These are phyloP conservation scores for Nelumbo lutea DNA, from an alignment of 164 flowering plant genomes.

Conservation along the genomic window DNA sequence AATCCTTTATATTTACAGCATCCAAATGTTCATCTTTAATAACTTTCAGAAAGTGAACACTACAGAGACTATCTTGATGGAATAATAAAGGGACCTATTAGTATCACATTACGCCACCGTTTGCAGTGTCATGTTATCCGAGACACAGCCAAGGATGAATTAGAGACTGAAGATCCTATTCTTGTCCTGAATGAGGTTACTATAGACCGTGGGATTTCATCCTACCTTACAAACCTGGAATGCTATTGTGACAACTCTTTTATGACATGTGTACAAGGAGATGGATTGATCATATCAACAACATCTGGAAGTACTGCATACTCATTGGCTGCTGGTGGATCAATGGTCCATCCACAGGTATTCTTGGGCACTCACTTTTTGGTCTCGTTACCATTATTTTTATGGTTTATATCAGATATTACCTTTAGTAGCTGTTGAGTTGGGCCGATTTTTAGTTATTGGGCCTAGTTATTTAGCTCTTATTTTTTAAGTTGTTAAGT, in stretches of 20 bases:
- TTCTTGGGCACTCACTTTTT: not conserved
- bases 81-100: constrained; percentile 74
- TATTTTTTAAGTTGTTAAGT: too few species aligned
- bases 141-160: constrained; percentile 72
- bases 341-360: constrained; percentile 99
- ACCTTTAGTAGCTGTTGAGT: not conserved
- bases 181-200: constrained; percentile 97
- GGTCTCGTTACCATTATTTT: not conserved
- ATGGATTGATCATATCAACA: constrained; percentile 88
- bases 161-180: constrained; percentile 78
- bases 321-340: constrained; percentile 98
- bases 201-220: constrained; percentile 95
- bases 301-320: constrained; percentile 99
- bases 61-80: constrained; percentile 71
- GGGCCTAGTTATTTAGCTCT: too few species aligned
- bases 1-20: not conserved
- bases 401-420: not conserved
- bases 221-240: constrained; percentile 85
- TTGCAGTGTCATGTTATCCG: constrained; percentile 79
- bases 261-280: constrained; percentile 94
- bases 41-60: constrained; percentile 68
- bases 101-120: constrained; percentile 90
- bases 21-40: constrained; percentile 40
- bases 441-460: too few species aligned
- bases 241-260: constrained; percentile 92